Conservation (phyloP, 345 rosid species). For the Citrus trifoliata region DNA sequence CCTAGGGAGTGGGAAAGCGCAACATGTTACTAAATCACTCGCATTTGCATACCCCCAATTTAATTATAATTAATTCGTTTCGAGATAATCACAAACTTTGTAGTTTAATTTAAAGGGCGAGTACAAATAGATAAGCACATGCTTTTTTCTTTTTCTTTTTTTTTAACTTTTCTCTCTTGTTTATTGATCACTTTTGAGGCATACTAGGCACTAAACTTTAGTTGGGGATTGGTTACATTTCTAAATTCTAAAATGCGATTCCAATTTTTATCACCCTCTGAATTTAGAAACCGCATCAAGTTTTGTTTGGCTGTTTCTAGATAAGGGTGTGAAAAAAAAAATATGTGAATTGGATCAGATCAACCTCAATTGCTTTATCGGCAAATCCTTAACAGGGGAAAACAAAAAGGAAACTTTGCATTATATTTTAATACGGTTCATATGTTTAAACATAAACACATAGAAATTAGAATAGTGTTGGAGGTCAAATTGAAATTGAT, state of each 20-base stretch:
- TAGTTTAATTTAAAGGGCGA: neutral
- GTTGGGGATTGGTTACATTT: conserved; percentile 18
- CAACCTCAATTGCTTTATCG: neutral
- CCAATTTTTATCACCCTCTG: neutral
- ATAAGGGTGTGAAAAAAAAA: conserved; percentile 18
- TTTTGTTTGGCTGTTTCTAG: conserved; percentile 18
- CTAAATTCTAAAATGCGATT: neutral
- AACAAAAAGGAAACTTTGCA: no score
- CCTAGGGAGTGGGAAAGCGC: neutral
- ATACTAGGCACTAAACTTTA: conserved; percentile 5
- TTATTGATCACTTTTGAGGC: neutral
- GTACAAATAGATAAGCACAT: neutral
- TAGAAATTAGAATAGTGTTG: no score
- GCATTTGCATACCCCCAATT: neutral
- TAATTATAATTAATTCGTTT: neutral
- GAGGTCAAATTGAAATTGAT: neutral
- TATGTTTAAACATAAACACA: no score
- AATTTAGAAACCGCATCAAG: conserved; percentile 6
- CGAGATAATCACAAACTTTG: neutral
- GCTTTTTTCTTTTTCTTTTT: no score
- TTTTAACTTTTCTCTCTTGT: no score
- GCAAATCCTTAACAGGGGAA: neutral
- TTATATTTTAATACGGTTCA: neutral
- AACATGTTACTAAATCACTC: neutral
- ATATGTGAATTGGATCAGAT: neutral